Evolutionary conservation across 495 filamentous ascomycete species (phyloP), one percentile per base, ranked within the genome.

Genomic region (Lophium mytilinum): DNA sequence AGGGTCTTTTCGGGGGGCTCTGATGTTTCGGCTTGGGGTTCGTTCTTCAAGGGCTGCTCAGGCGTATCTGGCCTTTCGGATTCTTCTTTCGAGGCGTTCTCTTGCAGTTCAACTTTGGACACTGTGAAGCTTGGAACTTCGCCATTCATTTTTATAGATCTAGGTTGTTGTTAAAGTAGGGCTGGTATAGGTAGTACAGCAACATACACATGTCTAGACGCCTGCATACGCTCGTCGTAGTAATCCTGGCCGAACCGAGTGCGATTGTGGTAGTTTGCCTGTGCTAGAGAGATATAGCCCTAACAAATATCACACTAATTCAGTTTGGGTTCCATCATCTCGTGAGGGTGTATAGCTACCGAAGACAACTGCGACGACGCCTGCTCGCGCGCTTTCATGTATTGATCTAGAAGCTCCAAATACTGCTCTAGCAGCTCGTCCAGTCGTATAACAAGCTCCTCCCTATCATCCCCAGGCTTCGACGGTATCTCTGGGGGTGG

Each of bases 371-470:
- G 68, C 21, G 69, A 65, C 37, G 72, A 72, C 10, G 93, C 72
- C 17, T 76, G 62, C 33, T 70, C 66, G 36, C 83, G 82, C 17
- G 87, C 71, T 30, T 71, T 70, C 46, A 85, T 81, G 73, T 95
- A 88, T 58, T 78, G 69, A 71, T 93, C 78, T 0, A 95, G 75
- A 5, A 89, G 78, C 51, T 69, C 35, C 12, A 94, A 78, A 68
- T 93, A 91, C 33, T 77, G 73, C 66, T 83, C 80, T 3, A 92
- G 75, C 24, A 90, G 79, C 17, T 52, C 53, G 67, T 93, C 88
- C 55, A 95, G 63, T 12, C 36, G 34, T 0, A 15, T 8, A 14
- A 60, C n/a, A 10, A 66, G 52, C 21, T 19, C 33, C 4, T 59
- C 49, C 14, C 45, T 15, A n/a, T 57, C 55, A 8, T 52, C 43